These are phyloP conservation scores for Acidomyces sp. DNA, from an alignment of 495 filamentous ascomycete species.

Conservation along the genomic window DNA sequence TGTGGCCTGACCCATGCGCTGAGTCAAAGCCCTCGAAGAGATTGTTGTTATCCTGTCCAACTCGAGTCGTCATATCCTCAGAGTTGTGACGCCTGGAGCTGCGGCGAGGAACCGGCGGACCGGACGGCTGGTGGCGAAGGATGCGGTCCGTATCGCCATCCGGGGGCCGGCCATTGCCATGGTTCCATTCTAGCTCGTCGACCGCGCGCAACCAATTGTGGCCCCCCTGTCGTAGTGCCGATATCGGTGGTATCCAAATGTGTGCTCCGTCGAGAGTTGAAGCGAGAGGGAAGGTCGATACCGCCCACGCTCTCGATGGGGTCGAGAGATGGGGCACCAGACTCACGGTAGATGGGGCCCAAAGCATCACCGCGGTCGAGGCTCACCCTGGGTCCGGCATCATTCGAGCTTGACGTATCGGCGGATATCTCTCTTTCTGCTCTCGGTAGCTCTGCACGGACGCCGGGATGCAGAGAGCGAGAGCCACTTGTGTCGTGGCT, in stretches of 20 bases:
- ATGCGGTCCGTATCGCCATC: no score
- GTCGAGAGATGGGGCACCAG: slow-evolving; percentile 11
- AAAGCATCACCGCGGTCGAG: no score
- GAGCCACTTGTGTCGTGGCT: slow-evolving; percentile 1
- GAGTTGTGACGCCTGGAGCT: neutral
- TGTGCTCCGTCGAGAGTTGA: slow-evolving; percentile 7
- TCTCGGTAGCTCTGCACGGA: slow-evolving; percentile 11
- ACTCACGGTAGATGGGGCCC: slow-evolving; percentile 9
- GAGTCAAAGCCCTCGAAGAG: slow-evolving; percentile 10
- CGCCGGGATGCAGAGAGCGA: slow-evolving; percentile 2
- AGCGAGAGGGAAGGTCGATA: slow-evolving; percentile 15
- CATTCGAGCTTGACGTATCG: no score
- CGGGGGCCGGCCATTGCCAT: neutral
- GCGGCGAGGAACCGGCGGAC: neutral
- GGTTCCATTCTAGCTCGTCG: slow-evolving; percentile 12
- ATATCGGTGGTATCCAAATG: neutral
- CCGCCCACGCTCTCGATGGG: slow-evolving; percentile 12
- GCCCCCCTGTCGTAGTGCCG: neutral
- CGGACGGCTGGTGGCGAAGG: neutral
- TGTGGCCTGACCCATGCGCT: neutral
- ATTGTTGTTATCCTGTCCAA: neutral
- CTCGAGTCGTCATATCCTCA: neutral
- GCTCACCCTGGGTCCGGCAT: neutral
- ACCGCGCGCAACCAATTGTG: slow-evolving; percentile 9
- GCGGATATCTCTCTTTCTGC: neutral